phyloP scores from a whole-genome alignment of 2,329 filamentous ascomycete species.

The Xylaria sp. region DNA sequence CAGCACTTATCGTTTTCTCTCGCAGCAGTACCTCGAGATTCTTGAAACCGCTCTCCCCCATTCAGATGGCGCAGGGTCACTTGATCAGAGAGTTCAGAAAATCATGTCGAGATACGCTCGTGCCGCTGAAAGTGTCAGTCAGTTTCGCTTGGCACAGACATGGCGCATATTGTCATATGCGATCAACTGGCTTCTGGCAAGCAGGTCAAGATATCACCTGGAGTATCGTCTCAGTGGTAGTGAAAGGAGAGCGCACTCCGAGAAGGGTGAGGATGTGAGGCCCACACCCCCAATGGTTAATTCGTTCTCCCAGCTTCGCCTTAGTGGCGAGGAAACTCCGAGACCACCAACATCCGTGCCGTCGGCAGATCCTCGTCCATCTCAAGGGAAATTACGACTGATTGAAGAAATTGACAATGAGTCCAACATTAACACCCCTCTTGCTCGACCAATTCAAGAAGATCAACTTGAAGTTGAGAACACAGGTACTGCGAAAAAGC shows the following conservation, averaged over 20 bases:
- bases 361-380: conserved; percentile 42
- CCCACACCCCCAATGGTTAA: conserved; percentile 23
- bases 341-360: conserved; percentile 39
- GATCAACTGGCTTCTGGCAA: conserved; percentile 58
- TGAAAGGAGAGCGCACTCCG: conserved; percentile 22
- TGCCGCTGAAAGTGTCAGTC: conserved; percentile 60
- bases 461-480: conserved; percentile 38
- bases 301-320: conserved; percentile 28
- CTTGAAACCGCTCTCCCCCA: conserved; percentile 56
- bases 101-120: conserved; percentile 64
- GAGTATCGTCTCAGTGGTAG: conserved; percentile 52
- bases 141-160: conserved; percentile 67
- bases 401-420: conserved; percentile 66
- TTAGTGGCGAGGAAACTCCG: conserved; percentile 34
- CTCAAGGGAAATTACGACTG: conserved; percentile 52
- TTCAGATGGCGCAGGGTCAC: conserved; percentile 43
- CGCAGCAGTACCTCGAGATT: conserved; percentile 61
- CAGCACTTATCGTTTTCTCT: conserved; percentile 61
- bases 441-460: conserved; percentile 58
- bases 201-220: conserved; percentile 63
- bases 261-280: conserved; percentile 25
- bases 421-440: conserved; percentile 65
- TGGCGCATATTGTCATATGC: conserved; percentile 67
- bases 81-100: conserved; percentile 53
- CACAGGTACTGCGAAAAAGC: conserved; percentile 45